phyloP scores from a whole-genome alignment of 306 rosid genomes.

The Luffa acutangula region DNA sequence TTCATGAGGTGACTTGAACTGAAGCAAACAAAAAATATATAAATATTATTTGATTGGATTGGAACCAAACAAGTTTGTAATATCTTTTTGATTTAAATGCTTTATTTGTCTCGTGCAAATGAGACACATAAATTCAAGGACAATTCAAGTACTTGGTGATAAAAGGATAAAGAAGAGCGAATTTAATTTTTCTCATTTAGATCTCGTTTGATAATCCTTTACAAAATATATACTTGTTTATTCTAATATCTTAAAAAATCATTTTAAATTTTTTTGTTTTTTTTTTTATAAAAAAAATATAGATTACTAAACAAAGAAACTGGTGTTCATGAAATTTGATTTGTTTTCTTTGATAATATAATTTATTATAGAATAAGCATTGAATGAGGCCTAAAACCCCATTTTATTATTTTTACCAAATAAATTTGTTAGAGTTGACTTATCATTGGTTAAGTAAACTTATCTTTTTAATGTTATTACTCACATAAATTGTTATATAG shows the following conservation, averaged over 20 bases:
- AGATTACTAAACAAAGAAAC: too few relatives aligned
- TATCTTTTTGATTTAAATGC: background rate
- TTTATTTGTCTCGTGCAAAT: background rate
- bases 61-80: background rate
- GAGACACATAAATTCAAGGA: background rate
- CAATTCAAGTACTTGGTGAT: background rate
- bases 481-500: too few relatives aligned
- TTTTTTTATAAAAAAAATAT: background rate
- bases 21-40: background rate
- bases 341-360: too few relatives aligned
- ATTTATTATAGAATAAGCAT: too few relatives aligned
- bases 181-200: background rate
- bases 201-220: background rate
- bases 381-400: too few relatives aligned
- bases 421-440: too few relatives aligned
- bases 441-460: too few relatives aligned
- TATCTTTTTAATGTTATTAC: too few relatives aligned
- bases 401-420: too few relatives aligned
- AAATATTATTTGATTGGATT: constrained; percentile 1
- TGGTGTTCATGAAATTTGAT: background rate
- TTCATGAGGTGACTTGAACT: constrained; percentile 1
- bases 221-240: background rate
- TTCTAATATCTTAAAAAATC: background rate
- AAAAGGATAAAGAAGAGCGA: background rate
- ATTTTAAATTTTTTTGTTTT: too few relatives aligned